Conservation (phyloP, 176 grass and related monocot genomes). For the Carex parvula region DNA sequence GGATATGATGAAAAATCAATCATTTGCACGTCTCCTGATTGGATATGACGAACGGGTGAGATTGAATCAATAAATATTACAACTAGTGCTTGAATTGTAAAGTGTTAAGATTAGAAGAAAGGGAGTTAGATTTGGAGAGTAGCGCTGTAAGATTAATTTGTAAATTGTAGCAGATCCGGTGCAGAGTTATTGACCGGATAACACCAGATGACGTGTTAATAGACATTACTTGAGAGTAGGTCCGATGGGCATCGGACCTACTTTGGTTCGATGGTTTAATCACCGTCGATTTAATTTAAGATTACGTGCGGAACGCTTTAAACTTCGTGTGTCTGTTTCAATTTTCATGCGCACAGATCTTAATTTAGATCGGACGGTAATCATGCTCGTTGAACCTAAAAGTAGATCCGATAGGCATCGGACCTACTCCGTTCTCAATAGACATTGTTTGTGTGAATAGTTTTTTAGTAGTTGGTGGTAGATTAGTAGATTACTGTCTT, state of each 20-base stretch:
- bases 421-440: too few relatives aligned
- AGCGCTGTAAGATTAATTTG: background rate
- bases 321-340: too few relatives aligned
- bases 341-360: too few relatives aligned
- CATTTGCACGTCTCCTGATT: background rate
- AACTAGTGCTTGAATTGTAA: background rate
- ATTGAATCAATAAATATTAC: background rate
- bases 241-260: too few relatives aligned
- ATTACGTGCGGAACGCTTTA: too few relatives aligned
- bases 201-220: background rate
- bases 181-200: background rate
- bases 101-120: background rate
- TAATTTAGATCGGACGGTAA: too few relatives aligned
- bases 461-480: background rate
- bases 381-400: too few relatives aligned
- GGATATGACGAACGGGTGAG: background rate
- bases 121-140: background rate
- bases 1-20: background rate
- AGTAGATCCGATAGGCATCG: too few relatives aligned
- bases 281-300: too few relatives aligned
- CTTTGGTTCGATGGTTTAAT: too few relatives aligned
- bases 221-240: too few relatives aligned
- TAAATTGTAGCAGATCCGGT: background rate
- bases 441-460: background rate
- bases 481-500: background rate